Evolutionary conservation across 257 asterid genomes (phyloP), one percentile per base, ranked within the genome.

Genomic region (Nicotiana tabacum): DNA sequence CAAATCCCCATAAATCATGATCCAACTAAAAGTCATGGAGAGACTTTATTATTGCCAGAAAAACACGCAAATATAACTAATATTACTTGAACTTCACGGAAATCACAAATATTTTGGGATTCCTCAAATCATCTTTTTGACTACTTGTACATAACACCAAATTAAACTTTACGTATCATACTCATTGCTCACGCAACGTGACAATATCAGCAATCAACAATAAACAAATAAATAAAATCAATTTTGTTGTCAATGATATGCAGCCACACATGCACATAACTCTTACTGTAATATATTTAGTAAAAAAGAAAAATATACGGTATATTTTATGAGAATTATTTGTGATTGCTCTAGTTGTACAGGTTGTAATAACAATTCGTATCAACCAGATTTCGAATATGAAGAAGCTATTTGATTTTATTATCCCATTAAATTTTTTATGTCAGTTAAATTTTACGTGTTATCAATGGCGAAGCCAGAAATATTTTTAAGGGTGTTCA

Each of bases 71-170:
- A 27, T 51, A 76, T 51, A 13, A 57, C 4, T 51, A 27, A 12
- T 74, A 51, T 48, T 76, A 51, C 80, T 51, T 76, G 46, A 76
- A 51, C 46, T 51, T 74, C 64, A 76, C 64, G 64, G 29, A 51
- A 76, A 76, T 76, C 64, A 76, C 80, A 76, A 46, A 15, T 76
- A 76, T 51, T 24, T 76, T 0, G 80, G 80, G 80, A 76, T 51
- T 76, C 64, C 64, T 27, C 37, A 27, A 27, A 76, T 29, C 64
- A 76, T 76, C 64, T 76, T 51, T 27, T 76, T 76, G 80, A 76
- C 64, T 76, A 27, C 9, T 51, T 51, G 80, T 76, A 51, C 16
- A 51, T 76, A 33, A 76, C 15, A 76, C 43, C 64, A 76, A 51
- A 76, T 15, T 48, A 35, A 6, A 51, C 64, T 51, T 76, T 76